These are phyloP conservation scores for Ascochyta clinopodiicola DNA, from an alignment of 2,329 filamentous ascomycete genomes.

Conservation along the genomic window DNA sequence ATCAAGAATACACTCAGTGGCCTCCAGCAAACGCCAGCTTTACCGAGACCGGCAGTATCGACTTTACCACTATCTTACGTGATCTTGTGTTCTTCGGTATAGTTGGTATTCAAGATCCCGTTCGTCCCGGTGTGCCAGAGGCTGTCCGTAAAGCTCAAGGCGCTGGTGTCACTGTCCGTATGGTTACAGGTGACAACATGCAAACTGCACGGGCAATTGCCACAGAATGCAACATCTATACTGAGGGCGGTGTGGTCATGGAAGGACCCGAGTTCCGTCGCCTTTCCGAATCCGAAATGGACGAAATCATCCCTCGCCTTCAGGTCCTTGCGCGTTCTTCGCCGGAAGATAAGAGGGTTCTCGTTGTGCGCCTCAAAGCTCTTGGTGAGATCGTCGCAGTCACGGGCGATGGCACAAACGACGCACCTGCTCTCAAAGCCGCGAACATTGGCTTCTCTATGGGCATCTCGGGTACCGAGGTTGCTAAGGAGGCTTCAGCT, in stretches of 20 bases:
- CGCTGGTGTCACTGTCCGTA: slow-evolving; percentile 92
- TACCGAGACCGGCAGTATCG: slow-evolving; percentile 30
- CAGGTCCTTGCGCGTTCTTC: slow-evolving; percentile 96
- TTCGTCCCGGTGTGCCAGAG: slow-evolving; percentile 83
- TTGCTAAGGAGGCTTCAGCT: slow-evolving; percentile 91
- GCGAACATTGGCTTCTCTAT: slow-evolving; percentile 97
- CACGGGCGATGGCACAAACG: slow-evolving; percentile 97
- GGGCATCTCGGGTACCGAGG: slow-evolving; percentile 88
- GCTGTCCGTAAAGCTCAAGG: slow-evolving; percentile 87
- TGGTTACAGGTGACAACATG: slow-evolving; percentile 96
- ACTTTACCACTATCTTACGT: slow-evolving; percentile 27
- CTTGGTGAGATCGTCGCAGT: slow-evolving; percentile 93
- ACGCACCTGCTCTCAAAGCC: slow-evolving; percentile 95
- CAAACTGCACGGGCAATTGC: slow-evolving; percentile 97
- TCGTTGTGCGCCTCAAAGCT: slow-evolving; percentile 91
- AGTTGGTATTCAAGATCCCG: slow-evolving; percentile 93
- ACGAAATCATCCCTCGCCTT: slow-evolving; percentile 79
- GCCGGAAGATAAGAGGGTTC: slow-evolving; percentile 90
- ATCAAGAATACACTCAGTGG: slow-evolving; percentile 47
- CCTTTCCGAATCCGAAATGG: slow-evolving; percentile 75
- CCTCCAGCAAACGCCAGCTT: slow-evolving; percentile 38
- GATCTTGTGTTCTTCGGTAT: slow-evolving; percentile 83
- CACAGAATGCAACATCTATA: slow-evolving; percentile 91
- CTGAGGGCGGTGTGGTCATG: slow-evolving; percentile 74
- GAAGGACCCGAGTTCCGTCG: slow-evolving; percentile 91